A percentile compares a stretch with the other conserved stretches of the same genome.
These are phyloP conservation scores for Ogataea paraovalis DNA, from an alignment of 805 yeast genomes.

Conservation along the genomic window DNA sequence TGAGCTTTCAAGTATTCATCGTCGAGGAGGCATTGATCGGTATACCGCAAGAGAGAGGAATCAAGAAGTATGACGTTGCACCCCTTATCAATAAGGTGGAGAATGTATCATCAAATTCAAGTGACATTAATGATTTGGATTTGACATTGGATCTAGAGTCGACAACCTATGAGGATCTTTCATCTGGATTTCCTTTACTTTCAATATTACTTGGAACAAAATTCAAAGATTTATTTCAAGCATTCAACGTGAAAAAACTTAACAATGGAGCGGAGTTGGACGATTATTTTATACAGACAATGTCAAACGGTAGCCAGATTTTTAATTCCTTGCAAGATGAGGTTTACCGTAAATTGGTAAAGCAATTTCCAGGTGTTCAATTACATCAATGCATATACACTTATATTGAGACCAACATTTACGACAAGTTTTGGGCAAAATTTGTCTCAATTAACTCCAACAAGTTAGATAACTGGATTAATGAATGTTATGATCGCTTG, in stretches of 20 bases:
- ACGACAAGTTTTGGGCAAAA: conserved; percentile 61
- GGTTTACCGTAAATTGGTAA: conserved; percentile 24
- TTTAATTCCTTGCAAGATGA: conserved; percentile 32
- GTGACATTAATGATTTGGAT: background rate
- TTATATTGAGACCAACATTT: conserved; percentile 67
- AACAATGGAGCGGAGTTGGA: conserved; percentile 26
- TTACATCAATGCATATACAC: conserved; percentile 55
- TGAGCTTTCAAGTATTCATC: conserved; percentile 51
- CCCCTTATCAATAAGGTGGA: background rate
- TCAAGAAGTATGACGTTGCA: conserved; percentile 3
- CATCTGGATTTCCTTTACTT: conserved; percentile 37
- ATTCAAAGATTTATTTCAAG: conserved; percentile 36
- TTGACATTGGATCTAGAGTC: conserved; percentile 1
- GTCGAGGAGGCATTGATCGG: conserved; percentile 57
- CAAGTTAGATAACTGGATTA: conserved; percentile 15
- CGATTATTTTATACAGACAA: conserved; percentile 25
- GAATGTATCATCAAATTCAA: background rate
- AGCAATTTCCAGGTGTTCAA: conserved; percentile 29
- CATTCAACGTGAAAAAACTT: conserved; percentile 32
- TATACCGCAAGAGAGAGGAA: conserved; percentile 23
- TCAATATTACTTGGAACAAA: conserved; percentile 36
- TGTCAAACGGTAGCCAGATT: conserved; percentile 30
- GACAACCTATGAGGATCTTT: conserved; percentile 35
- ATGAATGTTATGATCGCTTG: conserved; percentile 32
- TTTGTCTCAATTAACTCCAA: conserved; percentile 18